Base-by-base conservation (phyloP, 1,284 basidiomycete genomes). In the Apiotrichum brassicae region DNA sequence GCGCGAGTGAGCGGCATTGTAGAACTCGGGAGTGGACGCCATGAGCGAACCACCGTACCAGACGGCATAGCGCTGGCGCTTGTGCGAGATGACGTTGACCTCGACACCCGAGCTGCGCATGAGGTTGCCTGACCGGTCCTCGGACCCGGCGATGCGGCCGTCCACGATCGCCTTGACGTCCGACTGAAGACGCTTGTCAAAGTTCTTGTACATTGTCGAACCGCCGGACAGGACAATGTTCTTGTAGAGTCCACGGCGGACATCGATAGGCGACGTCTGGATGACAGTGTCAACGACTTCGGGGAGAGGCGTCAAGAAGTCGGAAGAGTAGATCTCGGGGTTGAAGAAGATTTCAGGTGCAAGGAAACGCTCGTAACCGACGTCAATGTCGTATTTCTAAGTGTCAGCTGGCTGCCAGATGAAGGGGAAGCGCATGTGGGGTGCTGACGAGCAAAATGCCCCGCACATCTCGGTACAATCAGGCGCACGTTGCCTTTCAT, bases 281-380 rank as follows among this genome's bases (percentile, higher is more conserved):
- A 99, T 97, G 53, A 97, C 94, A 49, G 83, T 83, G 65, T 99
- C 95, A 49, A 99, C 95, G 36, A 99, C 90, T 58, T 97, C 85
- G 1, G 95, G 93, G 3, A 99, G 80, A 4, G 95, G 95, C 2
- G 94, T 97, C 54, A 99, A 76, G 80, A 97, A 99, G 74, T 99
- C 95, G 40, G 91, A 95, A 0, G 89, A 94, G 72, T 87, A 90
- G 63, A 99, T 97, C 72, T 98, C 95, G 12, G 95, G 95, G 76
- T 98, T 98, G 81, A 98, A 98, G 78, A 98, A 97, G 70, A 98
- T 95, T 72, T 98, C 95, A 5, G 95, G 92, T 0, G 94, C 94
- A 34, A 99, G 83, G 82, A 99, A 99, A 32, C 95, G 89, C 74
- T 98, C 95, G 75, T 97, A 98, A 19, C 95, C 95, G 53, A 99